Evolutionary conservation across 75 land plant species (phyloP), one percentile per base, ranked within the genome.

Genomic region (Pinus albicaulis): DNA sequence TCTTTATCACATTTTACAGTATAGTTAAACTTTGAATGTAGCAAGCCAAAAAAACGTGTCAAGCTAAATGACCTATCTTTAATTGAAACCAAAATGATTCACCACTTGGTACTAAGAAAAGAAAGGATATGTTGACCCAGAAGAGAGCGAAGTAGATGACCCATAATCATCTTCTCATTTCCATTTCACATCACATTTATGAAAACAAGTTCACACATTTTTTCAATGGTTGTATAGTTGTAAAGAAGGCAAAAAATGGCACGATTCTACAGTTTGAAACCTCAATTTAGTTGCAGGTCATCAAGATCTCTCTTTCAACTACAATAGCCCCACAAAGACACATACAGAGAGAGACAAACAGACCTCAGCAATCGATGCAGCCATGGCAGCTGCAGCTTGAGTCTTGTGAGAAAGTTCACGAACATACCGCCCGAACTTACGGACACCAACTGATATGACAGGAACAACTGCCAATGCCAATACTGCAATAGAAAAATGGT

Each of bases 351-450:
- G 7, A 55, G 53, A 44, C 36, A 56, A 56, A 57, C 57, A 59
- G 68, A 97, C 99, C 98, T 97, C 99, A 76, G 98, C 99, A 86
- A 95, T 92, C 57, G 99, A 92, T 31, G 95, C 74, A 64, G 98
- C 98, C 16, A 84, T 79, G 56, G 99, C 99, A 55, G 99, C 98
- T 60, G 99, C 99, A 76, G 99, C 98, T 78, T 95, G 99, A 65
- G 95, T 95, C 76, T 84, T 88, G 80, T 92, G 93, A 69, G 99
- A 92, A 76, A 97, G 95, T 60, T 97, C 99, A 55, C 98, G 89
- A 57, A 97, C 83, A 72, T 83, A 97, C 44, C 92, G 95, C 0
- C 99, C 99, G 85, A 97, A 97, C 62, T 90, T 74, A 60, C 93
- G 88, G 20, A 92, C 90, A 74, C 86, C 99, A 31, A 97, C 73